Percentiles rank a stretch among this genome's conserved stretches.
Conservation (phyloP, 768 basidiomycete genomes). For the Lepiota venenata region DNA sequence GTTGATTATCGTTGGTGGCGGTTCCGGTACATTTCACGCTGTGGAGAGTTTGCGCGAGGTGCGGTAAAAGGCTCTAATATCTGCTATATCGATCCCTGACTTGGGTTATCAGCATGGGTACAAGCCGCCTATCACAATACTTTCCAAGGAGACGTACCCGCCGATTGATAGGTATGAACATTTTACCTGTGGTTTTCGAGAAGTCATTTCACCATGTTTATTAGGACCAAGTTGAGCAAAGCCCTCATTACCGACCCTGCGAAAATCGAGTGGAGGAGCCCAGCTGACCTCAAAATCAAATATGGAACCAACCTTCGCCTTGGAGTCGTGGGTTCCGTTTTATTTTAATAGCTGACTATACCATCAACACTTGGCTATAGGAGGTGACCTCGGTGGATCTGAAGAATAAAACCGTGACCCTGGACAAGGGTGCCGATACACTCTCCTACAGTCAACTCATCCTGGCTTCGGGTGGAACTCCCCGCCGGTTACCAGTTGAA, state of each 20-base stretch:
- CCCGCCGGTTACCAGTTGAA: conserved; percentile 73
- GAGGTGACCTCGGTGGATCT: conserved; percentile 72
- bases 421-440: conserved; percentile 56
- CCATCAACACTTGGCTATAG: conserved; percentile 26
- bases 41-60: conserved; percentile 85
- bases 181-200: background rate
- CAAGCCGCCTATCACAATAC: conserved; percentile 68
- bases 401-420: conserved; percentile 54
- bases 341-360: background rate
- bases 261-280: conserved; percentile 73
- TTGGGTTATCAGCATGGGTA: conserved; percentile 61
- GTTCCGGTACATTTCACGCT: conserved; percentile 71
- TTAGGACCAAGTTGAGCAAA: conserved; percentile 87
- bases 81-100: background rate
- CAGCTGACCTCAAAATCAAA: conserved; percentile 74
- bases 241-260: conserved; percentile 71
- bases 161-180: conserved; percentile 72
- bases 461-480: conserved; percentile 72
- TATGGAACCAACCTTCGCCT: conserved; percentile 65
- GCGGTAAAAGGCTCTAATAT: background rate
- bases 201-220: background rate
- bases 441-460: conserved; percentile 75
- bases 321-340: conserved; percentile 39
- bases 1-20: conserved; percentile 85
- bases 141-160: conserved; percentile 75